Evolutionary conservation across 345 rosid species (phyloP), one percentile per base, ranked within the genome.

Genomic region (Arabidopsis thaliana): DNA sequence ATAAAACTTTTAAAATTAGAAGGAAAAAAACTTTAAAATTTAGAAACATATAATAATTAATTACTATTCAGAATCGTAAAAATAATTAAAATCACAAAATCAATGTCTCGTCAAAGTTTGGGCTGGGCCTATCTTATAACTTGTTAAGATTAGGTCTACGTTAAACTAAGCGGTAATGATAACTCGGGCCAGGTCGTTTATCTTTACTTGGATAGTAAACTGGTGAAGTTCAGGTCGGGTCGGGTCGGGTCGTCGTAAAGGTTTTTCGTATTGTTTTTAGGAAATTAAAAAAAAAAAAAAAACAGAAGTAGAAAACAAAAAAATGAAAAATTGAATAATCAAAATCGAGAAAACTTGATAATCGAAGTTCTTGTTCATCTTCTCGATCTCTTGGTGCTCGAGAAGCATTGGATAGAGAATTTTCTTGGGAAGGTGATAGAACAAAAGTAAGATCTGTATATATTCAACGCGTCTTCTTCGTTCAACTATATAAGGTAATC

Each of bases 371-470:
- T 23, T 69, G n/a, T 41, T 44, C 75, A 64, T 64, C 76, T 78
- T 49, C 77, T 65, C 73, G 77, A 72, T 78, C 77, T 71, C 72
- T 65, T 78, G 67, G 60, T 69, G 75, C 59, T 77, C 72, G 80
- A 49, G 80, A 68, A 61, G 46, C 67, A 62, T 51, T 62, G 69
- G 23, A 59, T 22, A 32, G 40, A 75, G 14, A 59, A 33, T 34
- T 76, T 14, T 69, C 33, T 76, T 8, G 50, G 74, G 69, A 75
- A 59, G 33, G 23, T 57, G 32, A 55, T 24, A 37, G 5, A 36
- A 46, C 1, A 40, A 32, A 34, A 52, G 16, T 40, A 80, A 63
- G 82, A 83, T 78, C 82, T 71, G 71, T 59, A 8, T 12, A 73
- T 53, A 56, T 45, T 8, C 12, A 22, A 28, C 5, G 33, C 60